Evolutionary conservation across 2,329 filamentous ascomycete genomes (phyloP), one percentile per base, ranked within the genome.

Genomic region (Fusarium ramigenum): DNA sequence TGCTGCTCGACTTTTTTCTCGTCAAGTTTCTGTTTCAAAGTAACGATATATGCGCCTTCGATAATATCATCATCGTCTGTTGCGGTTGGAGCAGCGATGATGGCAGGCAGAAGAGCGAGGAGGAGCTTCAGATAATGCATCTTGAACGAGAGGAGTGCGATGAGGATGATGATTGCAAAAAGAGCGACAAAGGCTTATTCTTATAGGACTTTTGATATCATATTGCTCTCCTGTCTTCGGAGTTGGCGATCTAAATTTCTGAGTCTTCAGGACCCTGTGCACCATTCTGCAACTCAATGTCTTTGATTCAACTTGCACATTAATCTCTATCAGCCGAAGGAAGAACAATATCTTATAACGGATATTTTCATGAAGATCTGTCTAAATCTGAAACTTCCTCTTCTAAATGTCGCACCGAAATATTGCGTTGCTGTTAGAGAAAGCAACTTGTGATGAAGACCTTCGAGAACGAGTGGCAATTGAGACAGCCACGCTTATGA

Each of bases 41-140:
- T 86, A 76, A 87, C 77, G 63, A 87, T 86, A 76, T 85, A 86
- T 72, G 82, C 84, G 70, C 80, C 80, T 53, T 82, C 74, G 44
- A 83, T 69, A 42, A 82, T 69, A 59, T 75, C 75, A 6, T 53
- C 47, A 36, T 66, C 63, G 7, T 63, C 28, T n/a, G 42, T 11
- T 15, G 36, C 23, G 21, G 53, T 44, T n/a, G 66, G 66, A 23
- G 60, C 72, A 25, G 63, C 69, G 11, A 76, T 49, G n/a, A 61
- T 56, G 8, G 58, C 68, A 39, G 75, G 75, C 36, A 77, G 65
- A 32, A 77, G 53, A 32, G 65, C 32, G 14, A 77, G 37, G 42
- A 78, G 30, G 15, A 77, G 23, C 46, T 69, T 77, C 19, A 75
- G 34, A 19, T 66, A 62, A 42, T 64, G 50, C 73, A 77, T 77